Conservation (phyloP, 495 filamentous ascomycete genomes). For the Halenospora varia region DNA sequence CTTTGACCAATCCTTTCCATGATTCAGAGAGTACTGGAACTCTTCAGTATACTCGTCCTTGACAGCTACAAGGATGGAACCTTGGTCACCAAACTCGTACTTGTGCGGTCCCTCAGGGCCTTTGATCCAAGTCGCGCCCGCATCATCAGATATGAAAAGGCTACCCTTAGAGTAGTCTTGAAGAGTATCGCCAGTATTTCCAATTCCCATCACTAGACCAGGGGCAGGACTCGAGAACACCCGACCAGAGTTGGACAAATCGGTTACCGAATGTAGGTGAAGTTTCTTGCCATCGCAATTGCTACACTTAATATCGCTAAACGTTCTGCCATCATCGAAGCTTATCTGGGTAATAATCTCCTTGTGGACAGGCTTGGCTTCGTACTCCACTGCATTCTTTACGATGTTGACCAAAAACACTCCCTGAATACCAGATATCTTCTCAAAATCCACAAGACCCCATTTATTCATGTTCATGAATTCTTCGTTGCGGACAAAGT, state of each 20-base stretch:
- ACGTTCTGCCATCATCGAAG: slow-evolving; percentile 89
- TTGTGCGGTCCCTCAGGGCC: slow-evolving; percentile 80
- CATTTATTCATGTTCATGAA: slow-evolving; percentile 75
- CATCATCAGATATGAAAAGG: slow-evolving; percentile 87
- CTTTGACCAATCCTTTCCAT: slow-evolving; percentile 75
- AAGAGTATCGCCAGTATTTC: slow-evolving; percentile 76
- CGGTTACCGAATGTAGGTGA: slow-evolving; percentile 88
- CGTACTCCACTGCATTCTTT: slow-evolving; percentile 76
- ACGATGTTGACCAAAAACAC: slow-evolving; percentile 88
- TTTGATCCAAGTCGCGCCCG: slow-evolving; percentile 75
- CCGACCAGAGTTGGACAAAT: slow-evolving; percentile 71
- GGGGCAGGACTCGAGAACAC: slow-evolving; percentile 93
- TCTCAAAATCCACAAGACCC: slow-evolving; percentile 89
- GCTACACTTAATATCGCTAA: slow-evolving; percentile 60
- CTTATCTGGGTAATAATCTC: slow-evolving; percentile 69
- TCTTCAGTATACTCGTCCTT: slow-evolving; percentile 61
- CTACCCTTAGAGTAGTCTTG: slow-evolving; percentile 62
- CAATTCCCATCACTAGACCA: slow-evolving; percentile 87
- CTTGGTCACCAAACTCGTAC: slow-evolving; percentile 92
- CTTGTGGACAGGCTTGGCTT: slow-evolving; percentile 34
- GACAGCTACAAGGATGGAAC: slow-evolving; percentile 80
- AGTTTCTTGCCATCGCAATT: slow-evolving; percentile 51
- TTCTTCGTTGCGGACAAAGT: slow-evolving; percentile 85
- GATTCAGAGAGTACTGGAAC: slow-evolving; percentile 78
- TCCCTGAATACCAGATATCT: slow-evolving; percentile 82